Percentiles rank a stretch among this genome's conserved stretches.
Conservation (phyloP, 768 basidiomycete species). For the Pleurotus tuoliensis region DNA sequence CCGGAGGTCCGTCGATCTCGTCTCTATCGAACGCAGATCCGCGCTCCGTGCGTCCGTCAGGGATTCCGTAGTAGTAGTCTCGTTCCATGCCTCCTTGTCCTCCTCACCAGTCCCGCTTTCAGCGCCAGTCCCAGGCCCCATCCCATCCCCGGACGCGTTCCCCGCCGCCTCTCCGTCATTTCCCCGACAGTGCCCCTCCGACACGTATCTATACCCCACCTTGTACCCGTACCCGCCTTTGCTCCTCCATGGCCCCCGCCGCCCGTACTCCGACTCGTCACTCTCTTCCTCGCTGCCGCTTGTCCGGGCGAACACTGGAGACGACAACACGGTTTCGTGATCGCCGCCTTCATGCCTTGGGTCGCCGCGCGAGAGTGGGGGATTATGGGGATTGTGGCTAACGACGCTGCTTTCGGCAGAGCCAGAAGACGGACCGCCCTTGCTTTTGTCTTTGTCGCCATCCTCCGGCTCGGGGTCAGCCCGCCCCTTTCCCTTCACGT, state of each 20-base stretch:
- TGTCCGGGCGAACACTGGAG: slow-evolving; percentile 7
- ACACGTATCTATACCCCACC: slow-evolving; percentile 2
- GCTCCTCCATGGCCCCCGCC: slow-evolving; percentile 2
- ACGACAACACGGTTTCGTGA: slow-evolving; percentile 1
- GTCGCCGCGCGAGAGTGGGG: background rate
- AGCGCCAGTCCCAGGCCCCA: background rate
- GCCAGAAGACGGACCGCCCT: background rate
- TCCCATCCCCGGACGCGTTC: background rate
- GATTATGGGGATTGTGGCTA: background rate
- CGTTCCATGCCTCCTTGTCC: background rate
- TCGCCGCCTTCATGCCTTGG: background rate
- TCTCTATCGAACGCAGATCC: background rate
- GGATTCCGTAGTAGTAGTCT: background rate
- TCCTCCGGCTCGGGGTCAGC: background rate
- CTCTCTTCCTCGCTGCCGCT: slow-evolving; percentile 4
- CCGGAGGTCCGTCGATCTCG: background rate
- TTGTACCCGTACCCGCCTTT: slow-evolving; percentile 5
- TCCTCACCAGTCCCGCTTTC: background rate
- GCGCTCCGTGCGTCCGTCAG: background rate
- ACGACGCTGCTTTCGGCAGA: background rate
- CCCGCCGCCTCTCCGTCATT: background rate
- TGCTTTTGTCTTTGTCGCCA: background rate
- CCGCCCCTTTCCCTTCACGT: slow-evolving; percentile 9
- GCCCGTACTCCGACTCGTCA: slow-evolving; percentile 1
- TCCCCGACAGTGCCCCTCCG: background rate